Percentiles rank a stretch among this genome's conserved stretches.
Conservation (phyloP, 257 asterid genomes). For the Solanum tacnaense region DNA sequence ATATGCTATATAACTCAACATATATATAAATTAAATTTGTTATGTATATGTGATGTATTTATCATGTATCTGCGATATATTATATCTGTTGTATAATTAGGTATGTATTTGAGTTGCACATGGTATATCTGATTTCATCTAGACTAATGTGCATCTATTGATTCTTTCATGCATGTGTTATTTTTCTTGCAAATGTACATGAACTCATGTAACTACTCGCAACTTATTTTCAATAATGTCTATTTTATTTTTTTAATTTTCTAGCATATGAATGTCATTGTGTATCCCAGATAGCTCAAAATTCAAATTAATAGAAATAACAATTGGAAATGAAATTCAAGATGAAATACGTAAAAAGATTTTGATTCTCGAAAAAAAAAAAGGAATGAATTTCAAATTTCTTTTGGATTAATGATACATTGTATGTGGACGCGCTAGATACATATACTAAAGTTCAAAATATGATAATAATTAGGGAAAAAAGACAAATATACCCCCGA, state of each 20-base stretch:
- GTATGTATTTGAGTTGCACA: neutral
- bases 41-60: neutral
- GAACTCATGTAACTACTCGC: neutral
- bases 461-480: too few species aligned
- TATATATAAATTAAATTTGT: neutral
- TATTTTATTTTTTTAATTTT: too few species aligned
- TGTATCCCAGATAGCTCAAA: neutral
- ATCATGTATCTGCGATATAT: neutral
- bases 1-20: neutral
- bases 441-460: too few species aligned
- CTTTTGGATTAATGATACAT: neutral
- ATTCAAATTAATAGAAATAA: too few species aligned
- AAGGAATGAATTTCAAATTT: neutral
- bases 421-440: too few species aligned
- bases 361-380: neutral
- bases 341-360: too few species aligned
- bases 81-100: neutral
- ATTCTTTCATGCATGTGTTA: neutral
- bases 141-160: too few species aligned
- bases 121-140: neutral
- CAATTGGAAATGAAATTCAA: too few species aligned
- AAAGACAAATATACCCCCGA: too few species aligned
- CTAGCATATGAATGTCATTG: too few species aligned
- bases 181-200: neutral
- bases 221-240: neutral